Base-by-base conservation (phyloP, 495 filamentous ascomycete species). In the Neurospora sp. region DNA sequence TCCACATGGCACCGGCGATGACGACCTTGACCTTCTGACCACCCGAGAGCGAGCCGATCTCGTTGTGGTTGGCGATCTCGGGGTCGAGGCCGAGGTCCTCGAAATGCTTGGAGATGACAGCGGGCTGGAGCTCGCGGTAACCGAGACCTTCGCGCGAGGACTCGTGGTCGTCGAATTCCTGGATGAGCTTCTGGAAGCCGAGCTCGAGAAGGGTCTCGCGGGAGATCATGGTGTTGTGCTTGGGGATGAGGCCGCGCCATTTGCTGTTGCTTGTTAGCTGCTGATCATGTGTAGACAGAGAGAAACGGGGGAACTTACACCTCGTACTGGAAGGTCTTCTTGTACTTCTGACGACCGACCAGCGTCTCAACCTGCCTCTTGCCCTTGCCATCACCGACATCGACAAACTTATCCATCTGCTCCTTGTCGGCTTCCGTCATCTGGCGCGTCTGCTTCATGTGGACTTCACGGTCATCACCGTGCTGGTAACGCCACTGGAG, bases 1-100 rank as follows among this genome's bases (percentile, higher is more conserved):
- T 97, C 96, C 94, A 97, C 94, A 97, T 96, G 74, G 93, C 93
- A 76, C 92, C 94, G n/a, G 96, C 95, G 68, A 99, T 89, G 68
- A 99, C 96, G 61, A 99, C 96, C 87, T 99, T 99, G 83, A 99
- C 96, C 83, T 99, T 99, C 80, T 99, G 96, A n/a, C 96, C 96
- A 83, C 96, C 96, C 6, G 94, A 98, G 5, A 99, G 86, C 79
- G 96, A 96, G 68, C 94, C 94, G 78, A 99, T 99, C 82, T 97
- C 90, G 81, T 97, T 99, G 88, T 99, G 96, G 83, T 96, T 96
- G 73, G 96, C 96, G 78, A 99, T 97, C 76, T 99, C 96, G 3
- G 96, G 94, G 79, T 98, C 96, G 59, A 99, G 87, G 40, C 96
- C 96, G 45, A 98, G 86, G 74, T 99, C 96, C 79, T 98, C 94